Conservation (phyloP, 352 stramenopile species). For the Pythium pyrilobum region DNA sequence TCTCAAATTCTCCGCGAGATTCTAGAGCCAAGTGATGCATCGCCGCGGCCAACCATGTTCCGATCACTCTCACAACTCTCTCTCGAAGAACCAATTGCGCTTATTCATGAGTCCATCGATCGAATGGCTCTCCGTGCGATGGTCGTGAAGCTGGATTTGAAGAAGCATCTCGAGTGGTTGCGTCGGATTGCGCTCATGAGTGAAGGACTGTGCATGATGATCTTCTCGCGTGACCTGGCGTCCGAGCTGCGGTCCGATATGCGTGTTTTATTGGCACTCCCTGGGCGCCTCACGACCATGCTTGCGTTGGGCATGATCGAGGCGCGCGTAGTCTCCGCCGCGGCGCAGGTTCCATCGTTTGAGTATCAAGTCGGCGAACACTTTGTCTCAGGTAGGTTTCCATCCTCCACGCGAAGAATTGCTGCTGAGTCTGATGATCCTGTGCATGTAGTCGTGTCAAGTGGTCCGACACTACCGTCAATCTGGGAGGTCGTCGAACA, state of each 20-base stretch:
- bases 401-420: too few relatives aligned
- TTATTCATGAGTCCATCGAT: slow-evolving; percentile 40
- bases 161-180: slow-evolving; percentile 52
- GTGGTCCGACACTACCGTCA: slow-evolving; percentile 29
- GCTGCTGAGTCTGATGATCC: neutral
- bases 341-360: slow-evolving; percentile 30
- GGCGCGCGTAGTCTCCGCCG: slow-evolving; percentile 19
- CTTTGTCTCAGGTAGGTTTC: slow-evolving; percentile 42
- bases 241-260: slow-evolving; percentile 31
- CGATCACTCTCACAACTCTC: slow-evolving; percentile 32
- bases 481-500: slow-evolving; percentile 12
- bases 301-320: slow-evolving; percentile 61
- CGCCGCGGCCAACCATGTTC: slow-evolving; percentile 17
- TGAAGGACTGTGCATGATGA: slow-evolving; percentile 66
- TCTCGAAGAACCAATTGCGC: slow-evolving; percentile 33
- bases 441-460: slow-evolving; percentile 24
- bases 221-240: slow-evolving; percentile 60
- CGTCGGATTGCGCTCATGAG: slow-evolving; percentile 67
- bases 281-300: slow-evolving; percentile 39
- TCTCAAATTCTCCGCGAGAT: neutral
- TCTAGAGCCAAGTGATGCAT: neutral
- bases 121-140: slow-evolving; percentile 39
- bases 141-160: slow-evolving; percentile 31
- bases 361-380: slow-evolving; percentile 33
- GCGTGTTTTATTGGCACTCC: slow-evolving; percentile 40